Base-by-base conservation (phyloP, 106 monocot species). In the Phalaenopsis aphrodite region DNA sequence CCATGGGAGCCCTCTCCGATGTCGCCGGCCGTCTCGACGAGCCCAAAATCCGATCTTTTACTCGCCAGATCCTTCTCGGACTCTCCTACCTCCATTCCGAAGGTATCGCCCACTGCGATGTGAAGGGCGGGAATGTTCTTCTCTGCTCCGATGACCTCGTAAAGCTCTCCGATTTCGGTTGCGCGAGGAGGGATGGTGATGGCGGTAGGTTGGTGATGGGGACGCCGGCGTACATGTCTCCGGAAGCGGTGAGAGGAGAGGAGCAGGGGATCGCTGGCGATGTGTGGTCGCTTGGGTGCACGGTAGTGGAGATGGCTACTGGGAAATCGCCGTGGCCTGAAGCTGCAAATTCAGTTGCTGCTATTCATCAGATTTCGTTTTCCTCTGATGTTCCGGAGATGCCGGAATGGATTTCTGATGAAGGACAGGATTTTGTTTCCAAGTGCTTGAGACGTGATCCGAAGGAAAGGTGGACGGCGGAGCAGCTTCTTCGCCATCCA, bases 281-380 rank as follows among this genome's bases (percentile, higher is more conserved):
- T 66, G 75, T 91, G 17, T 94, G 94, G 94, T 85, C 94, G 2
- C 82, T 91, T 8, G 94, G 91, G 14, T 94, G 94, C 85, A 85
- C 85, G 2, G 72, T 88, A 15, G 55, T 91, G 14, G 94, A 94
- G 85, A 94, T 91, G 94, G 84, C 85, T 36, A 88, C 88, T 8
- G 89, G 88, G 0, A 41, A 81, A 2, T 56, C 81, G 2, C 91
- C 91, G 18, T 91, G 89, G 89, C 79, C 78, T 19, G 86, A 79
- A 14, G 30, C 21, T 11, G 45, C 48, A 4, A 83, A 82, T 72
- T 82, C 84, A 7, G 37, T 88, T 17, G 56, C 88, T 0, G 83
- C 84, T 0, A 56, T 91, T 30, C 84, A 84, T 58, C 77, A 66
- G 38, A 86, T 90, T 4, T 90, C 77, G 17, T 88, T 84, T 84